Conservation (phyloP, 73 alveolate species). For the Paramecium pentaurelia region DNA sequence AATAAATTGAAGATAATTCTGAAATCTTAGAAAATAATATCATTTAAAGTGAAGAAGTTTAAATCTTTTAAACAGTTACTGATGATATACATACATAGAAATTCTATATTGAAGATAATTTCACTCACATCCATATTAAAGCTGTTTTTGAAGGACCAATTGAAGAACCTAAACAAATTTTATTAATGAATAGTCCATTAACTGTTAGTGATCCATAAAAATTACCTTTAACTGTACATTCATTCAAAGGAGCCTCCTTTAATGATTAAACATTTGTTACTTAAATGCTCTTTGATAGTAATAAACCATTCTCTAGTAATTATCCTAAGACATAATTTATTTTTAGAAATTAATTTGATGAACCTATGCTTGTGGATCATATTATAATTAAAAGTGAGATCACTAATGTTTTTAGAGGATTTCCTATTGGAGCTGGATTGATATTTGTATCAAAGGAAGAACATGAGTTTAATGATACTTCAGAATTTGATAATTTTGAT, state of each 20-base stretch:
- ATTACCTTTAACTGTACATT: constrained; percentile 59
- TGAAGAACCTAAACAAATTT: background rate
- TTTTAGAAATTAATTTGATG: constrained; percentile 57
- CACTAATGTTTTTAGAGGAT: constrained; percentile 67
- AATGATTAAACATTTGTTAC: constrained; percentile 58
- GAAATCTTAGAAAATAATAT: background rate
- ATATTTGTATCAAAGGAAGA: constrained; percentile 58
- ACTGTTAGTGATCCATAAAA: background rate
- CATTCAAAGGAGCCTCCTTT: constrained; percentile 68
- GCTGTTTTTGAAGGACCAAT: constrained; percentile 20
- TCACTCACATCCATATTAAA: background rate
- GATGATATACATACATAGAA: background rate
- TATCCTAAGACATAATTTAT: constrained; percentile 69
- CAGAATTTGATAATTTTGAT: constrained; percentile 60
- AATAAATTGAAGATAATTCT: background rate
- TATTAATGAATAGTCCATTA: background rate
- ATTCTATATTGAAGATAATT: background rate
- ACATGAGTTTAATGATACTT: constrained; percentile 49
- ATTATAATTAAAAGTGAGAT: constrained; percentile 53
- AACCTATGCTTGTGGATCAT: constrained; percentile 52
- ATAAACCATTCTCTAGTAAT: constrained; percentile 61
- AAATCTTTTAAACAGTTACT: background rate
- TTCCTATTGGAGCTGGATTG: constrained; percentile 72
- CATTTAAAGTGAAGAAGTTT: constrained; percentile 20
- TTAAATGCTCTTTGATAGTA: constrained; percentile 61